Evolutionary conservation across 176 grass and related monocot genomes (phyloP), one percentile per base, ranked within the genome.

Genomic region (Musa schizocarpa): DNA sequence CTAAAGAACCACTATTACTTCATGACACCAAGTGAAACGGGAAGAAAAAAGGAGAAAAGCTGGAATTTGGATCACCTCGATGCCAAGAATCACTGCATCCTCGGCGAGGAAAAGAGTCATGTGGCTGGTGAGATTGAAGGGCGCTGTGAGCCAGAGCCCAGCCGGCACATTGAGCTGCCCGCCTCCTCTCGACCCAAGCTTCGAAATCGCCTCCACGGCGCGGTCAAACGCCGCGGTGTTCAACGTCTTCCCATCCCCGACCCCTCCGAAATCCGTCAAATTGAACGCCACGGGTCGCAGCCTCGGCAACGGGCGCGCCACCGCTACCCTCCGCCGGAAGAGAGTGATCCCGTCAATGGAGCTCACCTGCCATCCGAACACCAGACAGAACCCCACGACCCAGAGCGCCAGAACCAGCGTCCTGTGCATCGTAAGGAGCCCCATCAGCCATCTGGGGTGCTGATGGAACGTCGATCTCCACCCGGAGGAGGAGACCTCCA

Each of bases 21-120:
- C 2, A 11, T 65, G 1, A 26, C 24, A 8, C 1, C 21, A 26
- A 2, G n/a, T 22, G 63, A 4, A 50, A n/a, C 14, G 3, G 48
- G 12, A 70, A 20, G n/a, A 14, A 16, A 16, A 20, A 70, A 19
- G 50, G 11, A 49, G 50, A 50, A 50, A 50, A 48, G 13, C 50
- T 9, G 29, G 16, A 20, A 50, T 50, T n/a, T 14, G 8, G 7
- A n/a, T 12, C n/a, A 70, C 68, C 68, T 70, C 34, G 10, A 70
- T n/a, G 11, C 68, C 68, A 70, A 70, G 68, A 70, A 96, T 85
- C 65, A 91, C 86, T 19, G 88, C 81, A 79, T 82, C 92, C 19
- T 82, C 80, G 52, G 88, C 82, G 57, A 96, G 92, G 85, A 87
- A 96, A 66, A 96, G 86, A 62, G 92, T 91, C 92, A 96, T 96